A percentile compares a stretch with the other conserved stretches of the same genome.
These are phyloP conservation scores for Oenanthe sinensis DNA, from an alignment of 129 eudicot species.

Conservation along the genomic window DNA sequence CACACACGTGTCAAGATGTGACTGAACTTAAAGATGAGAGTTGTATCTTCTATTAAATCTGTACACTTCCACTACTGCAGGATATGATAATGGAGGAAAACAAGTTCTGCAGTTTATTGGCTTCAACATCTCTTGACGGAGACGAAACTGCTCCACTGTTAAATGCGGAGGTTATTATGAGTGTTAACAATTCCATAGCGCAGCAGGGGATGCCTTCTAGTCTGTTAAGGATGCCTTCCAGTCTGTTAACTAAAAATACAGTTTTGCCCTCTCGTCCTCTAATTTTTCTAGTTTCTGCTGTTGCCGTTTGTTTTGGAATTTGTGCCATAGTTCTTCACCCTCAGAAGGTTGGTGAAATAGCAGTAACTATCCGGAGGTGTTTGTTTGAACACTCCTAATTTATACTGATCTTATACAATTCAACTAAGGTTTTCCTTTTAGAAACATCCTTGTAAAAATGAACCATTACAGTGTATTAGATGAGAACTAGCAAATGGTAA, in stretches of 20 bases:
- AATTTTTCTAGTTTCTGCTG: conserved; percentile 34
- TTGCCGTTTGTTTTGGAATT: conserved; percentile 64
- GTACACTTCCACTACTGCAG: conserved; percentile 20
- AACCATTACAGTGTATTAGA: not conserved
- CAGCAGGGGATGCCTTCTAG: conserved; percentile 27
- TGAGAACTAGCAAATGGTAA: not conserved
- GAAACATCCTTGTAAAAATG: not conserved
- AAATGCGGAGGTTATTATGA: conserved; percentile 40
- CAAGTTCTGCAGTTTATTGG: not conserved
- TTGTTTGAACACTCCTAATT: conserved; percentile 30
- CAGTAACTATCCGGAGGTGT: conserved; percentile 64
- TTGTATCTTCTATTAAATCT: not conserved
- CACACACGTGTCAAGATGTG: too few relatives aligned
- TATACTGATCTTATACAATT: not conserved
- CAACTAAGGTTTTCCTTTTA: not conserved
- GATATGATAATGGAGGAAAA: conserved; percentile 14
- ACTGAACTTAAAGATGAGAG: not conserved
- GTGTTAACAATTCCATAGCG: conserved; percentile 28
- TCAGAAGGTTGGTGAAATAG: conserved; percentile 40
- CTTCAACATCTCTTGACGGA: conserved; percentile 12
- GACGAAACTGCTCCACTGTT: conserved; percentile 42
- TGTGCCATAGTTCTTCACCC: conserved; percentile 79
- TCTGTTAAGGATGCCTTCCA: conserved; percentile 22
- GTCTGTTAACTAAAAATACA: conserved; percentile 17
- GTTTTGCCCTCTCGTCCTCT: conserved; percentile 37